phyloP scores from a whole-genome alignment of 2,329 filamentous ascomycete species.

The Hypoxylon sp. region DNA sequence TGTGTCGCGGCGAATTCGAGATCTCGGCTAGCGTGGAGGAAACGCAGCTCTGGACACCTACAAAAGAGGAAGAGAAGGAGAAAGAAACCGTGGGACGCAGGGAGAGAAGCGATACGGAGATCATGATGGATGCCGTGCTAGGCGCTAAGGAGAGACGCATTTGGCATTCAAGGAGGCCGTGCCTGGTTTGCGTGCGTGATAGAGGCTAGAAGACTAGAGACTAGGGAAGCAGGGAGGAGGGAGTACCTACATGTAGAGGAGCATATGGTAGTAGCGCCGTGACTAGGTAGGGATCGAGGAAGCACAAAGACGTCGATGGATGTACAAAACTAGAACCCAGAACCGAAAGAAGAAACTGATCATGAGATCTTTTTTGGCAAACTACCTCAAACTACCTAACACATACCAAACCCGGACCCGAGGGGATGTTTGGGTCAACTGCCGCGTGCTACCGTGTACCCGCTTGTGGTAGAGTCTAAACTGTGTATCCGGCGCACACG shows the following conservation, averaged over 20 bases:
- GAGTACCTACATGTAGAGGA: neutral
- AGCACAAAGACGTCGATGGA: neutral
- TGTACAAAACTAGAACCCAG: constrained; percentile 27
- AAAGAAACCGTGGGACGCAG: constrained; percentile 27
- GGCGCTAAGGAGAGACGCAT: constrained; percentile 73
- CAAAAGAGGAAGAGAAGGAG: constrained; percentile 42
- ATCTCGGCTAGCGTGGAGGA: constrained; percentile 87
- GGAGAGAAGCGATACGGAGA: constrained; percentile 67
- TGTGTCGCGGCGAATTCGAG: constrained; percentile 87
- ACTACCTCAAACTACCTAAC: neutral
- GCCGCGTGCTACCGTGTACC: constrained; percentile 13
- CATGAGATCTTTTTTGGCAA: constrained; percentile 27
- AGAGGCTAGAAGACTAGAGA: constrained; percentile 14
- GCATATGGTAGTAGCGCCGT: constrained; percentile 2
- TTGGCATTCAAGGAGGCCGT: constrained; percentile 74
- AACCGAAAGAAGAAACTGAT: constrained; percentile 18
- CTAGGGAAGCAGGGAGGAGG: constrained; percentile 8
- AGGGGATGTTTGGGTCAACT: constrained; percentile 6
- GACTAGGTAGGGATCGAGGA: neutral
- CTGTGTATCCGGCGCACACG: neutral
- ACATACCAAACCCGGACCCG: neutral
- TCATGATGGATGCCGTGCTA: constrained; percentile 70
- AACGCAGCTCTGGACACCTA: constrained; percentile 67
- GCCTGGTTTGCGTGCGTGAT: constrained; percentile 68
- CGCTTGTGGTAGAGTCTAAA: neutral